A percentile compares a stretch with the other conserved stretches of the same genome.
phyloP scores from a whole-genome alignment of 305 asterid genomes.

The Petunia hybrid region DNA sequence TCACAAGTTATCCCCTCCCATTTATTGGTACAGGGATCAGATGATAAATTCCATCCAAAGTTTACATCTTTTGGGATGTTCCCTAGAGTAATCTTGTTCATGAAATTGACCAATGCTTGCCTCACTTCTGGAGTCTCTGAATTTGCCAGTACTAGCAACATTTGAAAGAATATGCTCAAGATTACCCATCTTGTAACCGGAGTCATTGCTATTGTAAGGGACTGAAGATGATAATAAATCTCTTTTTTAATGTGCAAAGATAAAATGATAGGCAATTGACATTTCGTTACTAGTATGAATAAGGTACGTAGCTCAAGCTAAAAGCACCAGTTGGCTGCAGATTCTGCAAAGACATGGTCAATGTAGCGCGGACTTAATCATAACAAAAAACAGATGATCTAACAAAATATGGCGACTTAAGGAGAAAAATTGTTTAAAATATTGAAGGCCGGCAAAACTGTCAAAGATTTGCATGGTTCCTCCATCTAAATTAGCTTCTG shows the following conservation, averaged over 20 bases:
- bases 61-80: constrained; percentile 30
- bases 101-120: constrained; percentile 54
- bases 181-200: constrained; percentile 29
- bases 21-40: constrained; percentile 58
- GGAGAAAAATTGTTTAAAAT: neutral
- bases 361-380: neutral
- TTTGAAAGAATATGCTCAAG: neutral
- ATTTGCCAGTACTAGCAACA: constrained; percentile 37
- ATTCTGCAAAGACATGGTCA: constrained; percentile 22
- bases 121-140: constrained; percentile 58
- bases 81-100: constrained; percentile 53
- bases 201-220: constrained; percentile 28
- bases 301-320: constrained; percentile 8
- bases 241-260: too few relatives aligned
- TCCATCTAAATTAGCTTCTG: neutral
- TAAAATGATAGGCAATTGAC: too few relatives aligned
- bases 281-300: too few relatives aligned
- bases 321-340: neutral
- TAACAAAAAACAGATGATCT: constrained; percentile 13
- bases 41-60: constrained; percentile 66
- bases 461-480: constrained; percentile 5
- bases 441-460: constrained; percentile 23
- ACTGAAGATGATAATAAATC: neutral
- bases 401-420: neutral
- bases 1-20: constrained; percentile 60